These are phyloP conservation scores for Piloderma croceum DNA, from an alignment of 768 basidiomycete genomes.

Conservation along the genomic window DNA sequence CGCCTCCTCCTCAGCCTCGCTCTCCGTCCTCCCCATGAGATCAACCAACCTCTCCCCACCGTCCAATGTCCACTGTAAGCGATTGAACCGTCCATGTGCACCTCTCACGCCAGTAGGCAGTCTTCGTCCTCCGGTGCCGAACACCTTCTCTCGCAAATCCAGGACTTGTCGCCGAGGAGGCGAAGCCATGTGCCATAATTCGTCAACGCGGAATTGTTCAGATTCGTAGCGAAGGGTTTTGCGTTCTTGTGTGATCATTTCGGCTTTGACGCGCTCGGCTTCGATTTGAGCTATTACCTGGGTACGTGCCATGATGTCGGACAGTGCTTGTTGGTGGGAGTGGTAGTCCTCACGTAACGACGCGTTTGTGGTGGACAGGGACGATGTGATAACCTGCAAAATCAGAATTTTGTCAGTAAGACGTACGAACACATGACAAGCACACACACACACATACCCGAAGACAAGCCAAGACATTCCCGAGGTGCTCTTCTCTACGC, in stretches of 20 bases:
- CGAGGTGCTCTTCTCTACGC: conserved; percentile 62
- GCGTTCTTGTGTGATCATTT: conserved; percentile 53
- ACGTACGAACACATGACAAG: conserved; percentile 1
- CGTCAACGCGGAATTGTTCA: conserved; percentile 58
- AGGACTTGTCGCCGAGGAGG: conserved; percentile 59
- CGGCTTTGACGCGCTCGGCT: conserved; percentile 41
- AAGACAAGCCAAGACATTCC: conserved; percentile 56
- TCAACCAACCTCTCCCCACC: conserved; percentile 61
- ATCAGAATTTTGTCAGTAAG: conserved; percentile 7
- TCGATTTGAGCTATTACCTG: conserved; percentile 48
- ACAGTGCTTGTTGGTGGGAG: conserved; percentile 42
- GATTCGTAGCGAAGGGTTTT: conserved; percentile 68
- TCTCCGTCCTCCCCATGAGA: conserved; percentile 62
- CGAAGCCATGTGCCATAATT: conserved; percentile 62
- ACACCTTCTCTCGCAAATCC: conserved; percentile 60
- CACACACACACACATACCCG: conserved; percentile 32
- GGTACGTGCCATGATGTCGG: conserved; percentile 41
- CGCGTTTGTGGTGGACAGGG: conserved; percentile 50
- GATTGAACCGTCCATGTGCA: conserved; percentile 55
- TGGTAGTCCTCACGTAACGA: conserved; percentile 56
- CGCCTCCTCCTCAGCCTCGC: conserved; percentile 70
- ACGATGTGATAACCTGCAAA: conserved; percentile 42
- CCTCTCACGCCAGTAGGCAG: conserved; percentile 47
- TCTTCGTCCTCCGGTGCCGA: conserved; percentile 52
- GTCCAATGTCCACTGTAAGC: conserved; percentile 67